Evolutionary conservation across 345 rosid genomes (phyloP).

Genomic region (Raphanus raphanistrum): DNA sequence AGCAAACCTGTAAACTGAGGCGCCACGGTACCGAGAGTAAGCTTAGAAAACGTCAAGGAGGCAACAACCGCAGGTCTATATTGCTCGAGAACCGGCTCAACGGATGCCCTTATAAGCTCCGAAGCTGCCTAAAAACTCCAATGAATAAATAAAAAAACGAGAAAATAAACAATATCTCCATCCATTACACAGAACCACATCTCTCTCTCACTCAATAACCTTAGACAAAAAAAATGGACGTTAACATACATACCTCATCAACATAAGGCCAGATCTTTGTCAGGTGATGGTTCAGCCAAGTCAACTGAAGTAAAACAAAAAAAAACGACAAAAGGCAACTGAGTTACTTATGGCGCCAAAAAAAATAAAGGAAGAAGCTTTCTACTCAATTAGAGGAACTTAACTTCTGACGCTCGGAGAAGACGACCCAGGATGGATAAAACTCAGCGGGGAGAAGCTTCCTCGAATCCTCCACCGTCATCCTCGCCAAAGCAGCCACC

Average conservation of each 20-base stretch:
- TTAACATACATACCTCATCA: slow-evolving; percentile 47
- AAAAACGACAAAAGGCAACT: not conserved
- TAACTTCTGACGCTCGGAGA: slow-evolving; percentile 92
- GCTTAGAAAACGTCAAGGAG: slow-evolving; percentile 86
- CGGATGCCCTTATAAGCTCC: slow-evolving; percentile 77
- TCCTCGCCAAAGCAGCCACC: slow-evolving; percentile 90
- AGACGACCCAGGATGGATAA: slow-evolving; percentile 97
- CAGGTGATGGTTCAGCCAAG: slow-evolving; percentile 86
- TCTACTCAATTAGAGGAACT: not conserved
- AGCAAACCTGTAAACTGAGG: slow-evolving; percentile 96
- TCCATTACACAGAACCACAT: too few species aligned
- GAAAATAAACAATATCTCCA: not conserved
- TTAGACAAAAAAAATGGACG: too few species aligned
- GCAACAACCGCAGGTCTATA: slow-evolving; percentile 85
- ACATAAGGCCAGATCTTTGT: slow-evolving; percentile 98
- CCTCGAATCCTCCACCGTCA: slow-evolving; percentile 91
- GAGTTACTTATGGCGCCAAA: too few species aligned
- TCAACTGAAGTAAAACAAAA: slow-evolving; percentile 58
- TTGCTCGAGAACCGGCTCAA: slow-evolving; percentile 92
- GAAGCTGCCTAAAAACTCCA: slow-evolving; percentile 77
- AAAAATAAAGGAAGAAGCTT: not conserved
- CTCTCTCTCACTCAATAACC: too few species aligned
- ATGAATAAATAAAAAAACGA: too few species aligned
- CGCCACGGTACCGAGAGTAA: slow-evolving; percentile 96
- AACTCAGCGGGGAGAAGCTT: slow-evolving; percentile 75